Evolutionary conservation across 2,329 filamentous ascomycete species (phyloP).

Genomic region (Aspergillus sp.): DNA sequence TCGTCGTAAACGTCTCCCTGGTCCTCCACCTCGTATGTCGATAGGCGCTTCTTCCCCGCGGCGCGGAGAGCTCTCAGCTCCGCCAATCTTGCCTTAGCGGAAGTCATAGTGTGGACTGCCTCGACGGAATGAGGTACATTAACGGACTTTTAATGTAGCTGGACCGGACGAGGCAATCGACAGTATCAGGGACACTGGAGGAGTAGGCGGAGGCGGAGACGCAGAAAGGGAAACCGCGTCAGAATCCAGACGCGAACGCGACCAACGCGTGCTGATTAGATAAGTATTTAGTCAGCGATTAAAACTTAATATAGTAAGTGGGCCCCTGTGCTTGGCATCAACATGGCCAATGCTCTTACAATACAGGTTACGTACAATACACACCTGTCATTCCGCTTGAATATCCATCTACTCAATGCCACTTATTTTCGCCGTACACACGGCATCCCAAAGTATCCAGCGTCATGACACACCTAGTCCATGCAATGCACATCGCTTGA

Average conservation of each 20-base stretch:
- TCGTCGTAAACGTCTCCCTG: constrained; percentile 84
- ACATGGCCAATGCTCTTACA: too few species aligned
- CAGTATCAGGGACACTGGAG: too few species aligned
- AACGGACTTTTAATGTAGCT: constrained; percentile 1
- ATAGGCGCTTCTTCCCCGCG: constrained; percentile 83
- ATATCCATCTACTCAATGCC: too few species aligned
- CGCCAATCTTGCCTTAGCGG: constrained; percentile 39
- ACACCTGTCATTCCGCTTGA: too few species aligned
- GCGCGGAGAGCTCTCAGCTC: constrained; percentile 77
- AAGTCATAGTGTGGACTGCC: constrained; percentile 18
- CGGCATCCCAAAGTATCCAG: too few species aligned
- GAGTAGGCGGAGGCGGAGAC: too few species aligned
- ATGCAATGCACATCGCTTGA: too few species aligned
- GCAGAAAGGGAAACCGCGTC: constrained; percentile 1
- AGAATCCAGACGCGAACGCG: neutral
- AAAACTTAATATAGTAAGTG: neutral
- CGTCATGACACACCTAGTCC: too few species aligned
- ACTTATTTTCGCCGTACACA: too few species aligned
- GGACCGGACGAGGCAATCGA: too few species aligned
- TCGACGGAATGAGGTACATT: constrained; percentile 3
- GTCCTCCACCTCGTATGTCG: constrained; percentile 77
- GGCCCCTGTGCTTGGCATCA: neutral
- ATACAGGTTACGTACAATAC: too few species aligned
- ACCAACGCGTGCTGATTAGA: neutral
- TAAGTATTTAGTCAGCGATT: neutral